These are phyloP conservation scores for Syncephalastrum sp. DNA, from an alignment of 371 early-diverging fungal genomes.

Conservation along the genomic window DNA sequence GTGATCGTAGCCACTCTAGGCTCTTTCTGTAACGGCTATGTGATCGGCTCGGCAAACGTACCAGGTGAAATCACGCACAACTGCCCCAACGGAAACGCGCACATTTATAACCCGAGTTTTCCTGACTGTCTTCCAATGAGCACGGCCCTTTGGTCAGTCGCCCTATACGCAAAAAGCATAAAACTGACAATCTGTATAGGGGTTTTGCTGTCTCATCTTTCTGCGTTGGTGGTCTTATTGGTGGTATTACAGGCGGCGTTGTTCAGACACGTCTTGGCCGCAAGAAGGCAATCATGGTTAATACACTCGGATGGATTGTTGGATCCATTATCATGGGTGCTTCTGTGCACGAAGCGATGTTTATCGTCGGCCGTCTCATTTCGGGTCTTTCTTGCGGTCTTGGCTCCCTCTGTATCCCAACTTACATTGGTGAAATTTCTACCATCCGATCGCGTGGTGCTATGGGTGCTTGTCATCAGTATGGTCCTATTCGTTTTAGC, in stretches of 20 bases:
- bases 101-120: slow-evolving; percentile 15
- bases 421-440: slow-evolving; percentile 78
- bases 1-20: slow-evolving; percentile 33
- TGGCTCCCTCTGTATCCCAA: slow-evolving; percentile 72
- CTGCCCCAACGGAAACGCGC: slow-evolving; percentile 29
- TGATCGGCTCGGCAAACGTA: slow-evolving; percentile 48
- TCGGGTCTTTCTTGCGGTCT: slow-evolving; percentile 64
- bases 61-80: slow-evolving; percentile 33
- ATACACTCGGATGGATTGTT: slow-evolving; percentile 55
- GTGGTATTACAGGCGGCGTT: slow-evolving; percentile 58
- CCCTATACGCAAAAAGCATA: too few species aligned
- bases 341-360: slow-evolving; percentile 19
- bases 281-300: slow-evolving; percentile 54
- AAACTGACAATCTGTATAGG: slow-evolving; percentile 22
- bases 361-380: slow-evolving; percentile 28
- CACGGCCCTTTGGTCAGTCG: slow-evolving; percentile 17
- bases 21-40: slow-evolving; percentile 43
- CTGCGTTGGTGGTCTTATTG: slow-evolving; percentile 66
- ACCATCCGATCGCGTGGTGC: slow-evolving; percentile 67
- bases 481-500: background rate
- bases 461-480: slow-evolving; percentile 70
- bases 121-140: slow-evolving; percentile 33
- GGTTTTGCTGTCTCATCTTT: slow-evolving; percentile 61
- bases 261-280: slow-evolving; percentile 60
- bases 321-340: slow-evolving; percentile 59